Percentiles rank a stretch among this genome's conserved stretches.
Conservation (phyloP, 2,329 filamentous ascomycete genomes). For the Aspergillus pseudoglaucus region DNA sequence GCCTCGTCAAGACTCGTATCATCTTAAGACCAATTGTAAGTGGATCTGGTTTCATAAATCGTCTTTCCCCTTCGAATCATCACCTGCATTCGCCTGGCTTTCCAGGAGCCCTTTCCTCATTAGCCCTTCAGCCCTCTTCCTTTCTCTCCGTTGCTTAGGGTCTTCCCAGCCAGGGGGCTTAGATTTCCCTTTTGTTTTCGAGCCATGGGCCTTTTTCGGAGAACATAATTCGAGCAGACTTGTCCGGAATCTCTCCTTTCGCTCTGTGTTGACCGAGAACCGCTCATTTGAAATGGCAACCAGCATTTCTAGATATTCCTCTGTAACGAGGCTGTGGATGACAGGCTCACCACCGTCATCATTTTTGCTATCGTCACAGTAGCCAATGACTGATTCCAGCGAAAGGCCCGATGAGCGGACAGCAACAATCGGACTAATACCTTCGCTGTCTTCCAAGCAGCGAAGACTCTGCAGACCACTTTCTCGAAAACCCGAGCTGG, state of each 20-base stretch:
- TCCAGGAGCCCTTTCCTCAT: constrained; percentile 24
- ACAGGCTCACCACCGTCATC: constrained; percentile 26
- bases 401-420: constrained; percentile 76
- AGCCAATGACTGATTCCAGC: constrained; percentile 74
- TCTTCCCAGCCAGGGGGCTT: constrained; percentile 32
- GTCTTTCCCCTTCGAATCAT: constrained; percentile 3
- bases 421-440: constrained; percentile 67
- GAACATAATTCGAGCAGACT: constrained; percentile 21
- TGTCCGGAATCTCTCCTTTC: constrained; percentile 33
- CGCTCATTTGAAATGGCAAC: constrained; percentile 63
- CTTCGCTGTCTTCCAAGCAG: constrained; percentile 33
- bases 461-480: constrained; percentile 68
- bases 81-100: constrained; percentile 5
- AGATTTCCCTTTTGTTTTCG: constrained; percentile 15
- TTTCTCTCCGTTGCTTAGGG: constrained; percentile 28
- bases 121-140: constrained; percentile 38
- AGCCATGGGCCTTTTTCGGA: neutral
- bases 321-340: constrained; percentile 53
- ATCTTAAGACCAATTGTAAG: neutral
- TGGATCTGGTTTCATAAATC: neutral
- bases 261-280: constrained; percentile 34
- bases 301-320: constrained; percentile 61
- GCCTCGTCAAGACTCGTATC: neutral
- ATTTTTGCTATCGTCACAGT: constrained; percentile 26
- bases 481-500: constrained; percentile 81